Conservation (phyloP, 1,284 basidiomycete genomes). For the Termitomyces sp. region DNA sequence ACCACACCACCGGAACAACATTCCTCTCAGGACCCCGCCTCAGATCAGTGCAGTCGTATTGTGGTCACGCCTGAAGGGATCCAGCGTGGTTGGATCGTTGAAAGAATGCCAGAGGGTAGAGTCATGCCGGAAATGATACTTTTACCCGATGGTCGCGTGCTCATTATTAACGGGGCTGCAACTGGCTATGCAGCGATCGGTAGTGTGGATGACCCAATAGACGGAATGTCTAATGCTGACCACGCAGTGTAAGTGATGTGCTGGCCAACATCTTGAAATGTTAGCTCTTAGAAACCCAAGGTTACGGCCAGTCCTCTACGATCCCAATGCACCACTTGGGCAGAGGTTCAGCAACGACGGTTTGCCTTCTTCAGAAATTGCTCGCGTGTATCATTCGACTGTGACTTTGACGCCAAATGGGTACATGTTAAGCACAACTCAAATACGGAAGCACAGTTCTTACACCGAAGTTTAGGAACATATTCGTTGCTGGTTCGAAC, state of each 20-base stretch:
- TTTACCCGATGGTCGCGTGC: slow-evolving; percentile 47
- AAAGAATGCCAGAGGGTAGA: slow-evolving; percentile 32
- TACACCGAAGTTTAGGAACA: slow-evolving; percentile 23
- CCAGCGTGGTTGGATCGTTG: slow-evolving; percentile 32
- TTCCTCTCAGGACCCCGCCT: slow-evolving; percentile 36
- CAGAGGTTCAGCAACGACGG: slow-evolving; percentile 41
- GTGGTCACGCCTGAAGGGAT: slow-evolving; percentile 30
- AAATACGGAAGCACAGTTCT: not conserved
- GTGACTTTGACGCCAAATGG: slow-evolving; percentile 35
- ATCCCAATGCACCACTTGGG: slow-evolving; percentile 41
- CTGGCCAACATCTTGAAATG: not conserved
- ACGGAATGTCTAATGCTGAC: slow-evolving; percentile 43
- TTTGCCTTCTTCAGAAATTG: slow-evolving; percentile 40
- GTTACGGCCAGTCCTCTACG: slow-evolving; percentile 47
- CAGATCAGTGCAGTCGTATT: slow-evolving; percentile 35
- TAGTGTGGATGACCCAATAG: slow-evolving; percentile 32
- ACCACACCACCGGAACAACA: slow-evolving; percentile 23
- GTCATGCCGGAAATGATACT: slow-evolving; percentile 49
- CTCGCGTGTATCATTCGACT: slow-evolving; percentile 42
- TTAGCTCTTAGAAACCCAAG: slow-evolving; percentile 10
- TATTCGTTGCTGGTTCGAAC: slow-evolving; percentile 46
- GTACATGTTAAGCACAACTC: slow-evolving; percentile 13
- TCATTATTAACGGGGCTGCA: slow-evolving; percentile 43
- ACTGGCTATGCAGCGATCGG: slow-evolving; percentile 44
- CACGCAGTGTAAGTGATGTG: slow-evolving; percentile 25